phyloP scores from a whole-genome alignment of 768 basidiomycete genomes.

The Amanita polypyramis region DNA sequence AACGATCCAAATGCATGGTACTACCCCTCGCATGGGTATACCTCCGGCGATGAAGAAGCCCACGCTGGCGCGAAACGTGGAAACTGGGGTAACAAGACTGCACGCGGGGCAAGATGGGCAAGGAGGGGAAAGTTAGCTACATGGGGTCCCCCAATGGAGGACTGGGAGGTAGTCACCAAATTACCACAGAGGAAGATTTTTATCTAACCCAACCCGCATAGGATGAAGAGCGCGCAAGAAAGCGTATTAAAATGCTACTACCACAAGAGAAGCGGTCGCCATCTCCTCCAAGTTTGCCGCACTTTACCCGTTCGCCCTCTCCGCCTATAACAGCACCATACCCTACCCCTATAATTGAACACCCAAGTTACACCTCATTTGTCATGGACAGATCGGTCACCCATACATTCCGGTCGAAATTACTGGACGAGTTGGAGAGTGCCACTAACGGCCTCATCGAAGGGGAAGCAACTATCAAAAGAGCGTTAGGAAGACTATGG shows the following conservation, averaged over 20 bases:
- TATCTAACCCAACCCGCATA: conserved; percentile 19
- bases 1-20: conserved; percentile 77
- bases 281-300: conserved; percentile 64
- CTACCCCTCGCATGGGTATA: conserved; percentile 70
- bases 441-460: conserved; percentile 80
- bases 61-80: conserved; percentile 40
- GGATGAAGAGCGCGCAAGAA: conserved; percentile 78
- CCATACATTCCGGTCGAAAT: conserved; percentile 70
- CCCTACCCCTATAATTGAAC: conserved; percentile 52
- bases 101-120: conserved; percentile 72
- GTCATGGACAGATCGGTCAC: conserved; percentile 81
- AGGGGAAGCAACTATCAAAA: conserved; percentile 63
- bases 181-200: conserved; percentile 1
- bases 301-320: conserved; percentile 64
- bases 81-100: conserved; percentile 79
- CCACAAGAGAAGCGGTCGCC: conserved; percentile 55
- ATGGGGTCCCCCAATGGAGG: conserved; percentile 79
- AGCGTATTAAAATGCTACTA: conserved; percentile 61
- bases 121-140: conserved; percentile 71
- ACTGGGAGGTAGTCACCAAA: conserved; percentile 61
- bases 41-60: conserved; percentile 51
- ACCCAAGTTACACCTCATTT: conserved; percentile 72
- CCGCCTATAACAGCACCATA: conserved; percentile 75
- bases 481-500: conserved; percentile 73
- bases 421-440: conserved; percentile 71